These are phyloP conservation scores for Lichtheimia corymbifera DNA, from an alignment of 371 early-diverging fungal genomes.

Conservation along the genomic window DNA sequence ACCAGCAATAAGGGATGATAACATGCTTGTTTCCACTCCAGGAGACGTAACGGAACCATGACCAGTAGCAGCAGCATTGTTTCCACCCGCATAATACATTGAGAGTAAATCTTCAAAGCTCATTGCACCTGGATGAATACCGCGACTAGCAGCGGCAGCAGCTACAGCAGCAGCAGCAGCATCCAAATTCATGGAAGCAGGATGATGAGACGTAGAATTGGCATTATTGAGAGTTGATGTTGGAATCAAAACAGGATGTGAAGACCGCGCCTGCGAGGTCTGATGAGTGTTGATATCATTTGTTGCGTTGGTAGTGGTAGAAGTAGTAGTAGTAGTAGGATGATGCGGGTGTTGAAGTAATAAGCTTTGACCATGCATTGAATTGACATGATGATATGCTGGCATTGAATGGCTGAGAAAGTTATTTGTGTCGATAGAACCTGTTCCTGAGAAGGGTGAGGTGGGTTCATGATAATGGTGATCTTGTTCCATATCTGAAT, in stretches of 20 bases:
- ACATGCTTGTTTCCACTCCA: background rate
- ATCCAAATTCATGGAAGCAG: too few relatives aligned
- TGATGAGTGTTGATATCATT: background rate
- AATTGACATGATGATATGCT: slow-evolving; percentile 5
- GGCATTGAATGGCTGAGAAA: slow-evolving; percentile 25
- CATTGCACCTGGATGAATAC: slow-evolving; percentile 23
- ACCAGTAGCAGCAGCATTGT: background rate
- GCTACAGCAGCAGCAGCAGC: slow-evolving; percentile 12
- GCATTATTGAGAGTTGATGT: background rate
- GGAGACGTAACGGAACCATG: background rate
- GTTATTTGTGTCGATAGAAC: too few relatives aligned
- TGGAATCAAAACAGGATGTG: slow-evolving; percentile 8
- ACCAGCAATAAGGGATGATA: background rate
- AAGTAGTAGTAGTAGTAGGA: background rate
- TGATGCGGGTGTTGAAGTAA: background rate
- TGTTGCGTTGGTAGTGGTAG: background rate
- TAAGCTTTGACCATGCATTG: background rate
- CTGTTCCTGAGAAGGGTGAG: slow-evolving; percentile 14
- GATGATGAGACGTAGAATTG: background rate
- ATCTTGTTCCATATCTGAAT: slow-evolving; percentile 37
- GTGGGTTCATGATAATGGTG: slow-evolving; percentile 10
- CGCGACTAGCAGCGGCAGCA: slow-evolving; percentile 1
- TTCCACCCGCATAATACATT: slow-evolving; percentile 16
- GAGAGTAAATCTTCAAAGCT: slow-evolving; percentile 26
- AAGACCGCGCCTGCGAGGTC: slow-evolving; percentile 20